Base-by-base conservation (phyloP, 139 green algal genomes). In the Tetraselmis striata region DNA sequence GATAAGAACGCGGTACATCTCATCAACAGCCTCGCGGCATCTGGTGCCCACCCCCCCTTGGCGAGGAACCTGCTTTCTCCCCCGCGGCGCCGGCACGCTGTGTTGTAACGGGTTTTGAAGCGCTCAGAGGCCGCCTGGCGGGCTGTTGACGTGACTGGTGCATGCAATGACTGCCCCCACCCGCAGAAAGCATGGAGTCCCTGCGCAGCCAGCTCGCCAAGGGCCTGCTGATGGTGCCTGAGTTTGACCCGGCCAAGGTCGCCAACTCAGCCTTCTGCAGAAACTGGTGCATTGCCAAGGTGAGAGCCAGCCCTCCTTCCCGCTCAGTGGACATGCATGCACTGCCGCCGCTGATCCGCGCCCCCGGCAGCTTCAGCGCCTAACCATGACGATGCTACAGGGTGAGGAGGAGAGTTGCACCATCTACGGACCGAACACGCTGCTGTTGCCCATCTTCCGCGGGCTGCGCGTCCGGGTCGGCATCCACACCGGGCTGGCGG, bases 391-490 rank as follows among this genome's bases (percentile, higher is more conserved):
- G n/a, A n/a, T n/a, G n/a, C n/a, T n/a, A n/a, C n/a, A 67, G 45
- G 45, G 45, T 67, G 45, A 67, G 18, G 45, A 67, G 18, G 45
- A 67, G 18, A 67, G 18, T 18, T 67, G 45, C 45, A 25, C 18
- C 11, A 18, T 18, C 11, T 67, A 67, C 18, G 45, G 45, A 5
- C 45, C 45, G 45, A 18, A 18, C 45, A 18, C 45, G 45, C 45
- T 67, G 45, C 45, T 67, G 5, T 18, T 67, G 11, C 45, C 45
- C 45, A 67, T 81, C 23, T 81, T 81, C 32, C 25, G 27, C 5
- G 77, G 77, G 5, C 27, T 81, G 77, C 77, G 77, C 25, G 77
- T 81, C 27, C 77, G 77, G 2, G 27, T 81, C 5, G 77, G 31
- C n/a, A 81, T 81, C 32, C 31, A 59, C 32, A 81, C 77, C 24